Evolutionary conservation across 2,329 filamentous ascomycete genomes (phyloP).

Genomic region (Thielaviopsis musarum): DNA sequence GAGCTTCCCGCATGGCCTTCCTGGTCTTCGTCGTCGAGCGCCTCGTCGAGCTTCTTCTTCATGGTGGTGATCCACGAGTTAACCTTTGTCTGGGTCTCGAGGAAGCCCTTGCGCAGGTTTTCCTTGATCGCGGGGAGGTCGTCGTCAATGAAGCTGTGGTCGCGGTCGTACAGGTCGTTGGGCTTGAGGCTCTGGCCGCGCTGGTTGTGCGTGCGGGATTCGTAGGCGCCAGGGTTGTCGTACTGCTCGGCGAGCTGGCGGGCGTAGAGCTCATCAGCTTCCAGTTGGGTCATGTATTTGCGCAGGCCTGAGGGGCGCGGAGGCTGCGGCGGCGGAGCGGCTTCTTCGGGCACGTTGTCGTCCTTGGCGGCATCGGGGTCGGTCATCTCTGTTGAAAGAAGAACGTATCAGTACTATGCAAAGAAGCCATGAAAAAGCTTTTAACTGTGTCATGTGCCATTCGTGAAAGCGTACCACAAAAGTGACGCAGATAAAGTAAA

Average conservation of each 20-base stretch:
- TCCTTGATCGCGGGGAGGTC: conserved; percentile 86
- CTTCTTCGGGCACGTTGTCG: conserved; percentile 30
- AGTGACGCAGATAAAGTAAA: too few species aligned
- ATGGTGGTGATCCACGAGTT: conserved; percentile 84
- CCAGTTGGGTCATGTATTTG: conserved; percentile 59
- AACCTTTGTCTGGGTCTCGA: conserved; percentile 84
- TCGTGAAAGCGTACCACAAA: background rate
- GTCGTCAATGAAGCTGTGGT: conserved; percentile 89
- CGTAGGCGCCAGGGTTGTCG: conserved; percentile 44
- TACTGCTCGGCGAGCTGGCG: conserved; percentile 88
- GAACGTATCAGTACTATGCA: background rate
- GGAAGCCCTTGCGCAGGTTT: conserved; percentile 84
- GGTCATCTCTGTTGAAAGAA: conserved; percentile 45
- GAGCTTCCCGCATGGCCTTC: conserved; percentile 15
- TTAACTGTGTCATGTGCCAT: background rate
- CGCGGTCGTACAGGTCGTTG: conserved; percentile 41
- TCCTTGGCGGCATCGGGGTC: conserved; percentile 51
- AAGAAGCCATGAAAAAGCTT: too few species aligned
- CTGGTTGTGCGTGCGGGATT: conserved; percentile 28
- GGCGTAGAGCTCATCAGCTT: conserved; percentile 81
- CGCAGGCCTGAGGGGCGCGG: conserved; percentile 50
- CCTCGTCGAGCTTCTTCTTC: conserved; percentile 86
- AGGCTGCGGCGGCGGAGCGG: conserved; percentile 53
- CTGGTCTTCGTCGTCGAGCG: conserved; percentile 56
- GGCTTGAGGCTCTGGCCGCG: conserved; percentile 31